These are phyloP conservation scores for Potentilla sterilis DNA, from an alignment of 306 rosid species.

Conservation along the genomic window DNA sequence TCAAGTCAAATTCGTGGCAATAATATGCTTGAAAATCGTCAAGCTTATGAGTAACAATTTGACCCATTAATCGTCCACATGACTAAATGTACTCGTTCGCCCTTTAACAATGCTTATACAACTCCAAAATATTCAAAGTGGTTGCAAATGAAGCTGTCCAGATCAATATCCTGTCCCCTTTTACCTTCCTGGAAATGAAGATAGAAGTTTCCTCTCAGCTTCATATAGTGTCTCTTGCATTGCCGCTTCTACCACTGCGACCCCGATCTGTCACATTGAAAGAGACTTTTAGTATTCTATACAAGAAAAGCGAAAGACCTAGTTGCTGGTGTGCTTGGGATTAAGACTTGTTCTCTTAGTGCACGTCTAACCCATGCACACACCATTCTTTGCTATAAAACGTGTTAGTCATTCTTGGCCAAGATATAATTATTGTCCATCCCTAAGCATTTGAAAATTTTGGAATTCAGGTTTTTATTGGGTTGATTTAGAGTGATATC, in stretches of 20 bases:
- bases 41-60: not conserved
- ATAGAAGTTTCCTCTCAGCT: constrained; percentile 28
- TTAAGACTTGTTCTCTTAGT: not conserved
- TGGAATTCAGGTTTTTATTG: not conserved
- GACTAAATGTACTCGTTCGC: not conserved
- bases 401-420: constrained; percentile 11
- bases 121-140: not conserved
- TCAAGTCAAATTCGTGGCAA: constrained; percentile 15
- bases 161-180: not conserved
- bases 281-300: not conserved
- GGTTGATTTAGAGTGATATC: too few species aligned
- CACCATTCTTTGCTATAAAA: not conserved
- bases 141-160: not conserved
- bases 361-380: not conserved
- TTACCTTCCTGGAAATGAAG: constrained; percentile 17
- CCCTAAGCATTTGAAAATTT: too few species aligned
- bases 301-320: not conserved
- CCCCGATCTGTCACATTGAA: constrained; percentile 20
- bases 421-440: not conserved
- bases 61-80: not conserved
- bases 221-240: constrained; percentile 24
- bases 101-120: not conserved
- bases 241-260: constrained; percentile 22
- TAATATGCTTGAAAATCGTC: not conserved
- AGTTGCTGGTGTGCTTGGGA: not conserved